Conservation (phyloP, 108 stramenopile species). For the Cyclotella choctawhatcheeana region DNA sequence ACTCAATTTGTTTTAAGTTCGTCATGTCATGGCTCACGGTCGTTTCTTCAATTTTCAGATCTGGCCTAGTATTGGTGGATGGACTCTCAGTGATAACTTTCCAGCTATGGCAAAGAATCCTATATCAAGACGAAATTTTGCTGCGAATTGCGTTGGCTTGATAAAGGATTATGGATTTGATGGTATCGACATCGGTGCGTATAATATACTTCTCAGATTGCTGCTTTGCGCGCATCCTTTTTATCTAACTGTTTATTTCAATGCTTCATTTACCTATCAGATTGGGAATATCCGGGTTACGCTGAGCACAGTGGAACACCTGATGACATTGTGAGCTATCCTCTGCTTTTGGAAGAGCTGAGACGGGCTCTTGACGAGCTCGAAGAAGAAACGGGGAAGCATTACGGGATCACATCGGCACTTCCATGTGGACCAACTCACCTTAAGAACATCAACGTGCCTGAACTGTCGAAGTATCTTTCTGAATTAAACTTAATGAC, state of each 20-base stretch:
- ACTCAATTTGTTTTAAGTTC: neutral
- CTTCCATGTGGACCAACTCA: constrained; percentile 42
- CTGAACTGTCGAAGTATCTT: constrained; percentile 2
- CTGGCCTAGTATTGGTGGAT: constrained; percentile 42
- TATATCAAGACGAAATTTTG: constrained; percentile 20
- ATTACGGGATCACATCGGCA: constrained; percentile 41
- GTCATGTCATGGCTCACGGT: constrained; percentile 8
- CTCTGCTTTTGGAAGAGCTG: constrained; percentile 30
- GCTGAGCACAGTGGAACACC: constrained; percentile 30
- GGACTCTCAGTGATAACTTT: constrained; percentile 35
- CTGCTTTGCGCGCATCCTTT: neutral
- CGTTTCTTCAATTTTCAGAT: constrained; percentile 28
- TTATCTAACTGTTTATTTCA: neutral
- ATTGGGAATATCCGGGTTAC: constrained; percentile 53
- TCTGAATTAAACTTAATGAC: constrained; percentile 52
- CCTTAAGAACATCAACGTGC: constrained; percentile 23
- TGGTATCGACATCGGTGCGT: constrained; percentile 37
- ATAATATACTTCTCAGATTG: neutral
- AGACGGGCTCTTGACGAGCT: constrained; percentile 35
- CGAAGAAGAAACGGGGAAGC: constrained; percentile 19
- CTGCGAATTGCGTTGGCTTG: constrained; percentile 36
- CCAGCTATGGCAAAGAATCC: constrained; percentile 29
- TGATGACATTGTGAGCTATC: constrained; percentile 39
- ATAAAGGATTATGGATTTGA: constrained; percentile 46
- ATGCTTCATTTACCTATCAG: neutral